Base-by-base conservation (phyloP, 2,329 filamentous ascomycete genomes). In the Sclerotinia trifoliorum region DNA sequence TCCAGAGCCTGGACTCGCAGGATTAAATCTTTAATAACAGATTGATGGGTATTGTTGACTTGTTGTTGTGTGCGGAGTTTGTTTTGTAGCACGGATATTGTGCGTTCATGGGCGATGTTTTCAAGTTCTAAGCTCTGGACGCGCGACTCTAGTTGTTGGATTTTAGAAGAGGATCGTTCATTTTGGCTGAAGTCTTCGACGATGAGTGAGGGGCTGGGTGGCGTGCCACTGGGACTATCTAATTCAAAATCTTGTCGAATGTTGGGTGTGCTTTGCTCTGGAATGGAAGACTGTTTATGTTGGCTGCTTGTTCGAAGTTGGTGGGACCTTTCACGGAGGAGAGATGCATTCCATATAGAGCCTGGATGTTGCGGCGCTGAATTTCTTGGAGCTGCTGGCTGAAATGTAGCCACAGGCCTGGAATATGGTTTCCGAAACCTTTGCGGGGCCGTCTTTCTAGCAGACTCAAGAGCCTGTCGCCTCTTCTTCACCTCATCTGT, bases 61-160 rank as follows among this genome's bases (percentile, higher is more conserved):
- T 62, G 65, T 48, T 67, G 65, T 15, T 67, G 65, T 29, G 35
- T 46, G 17, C 56, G 65, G 2, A 67, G 8, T 54, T 67, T 67
- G 2, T 58, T 35, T 26, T 62, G 35, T 24, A 62, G 35, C 10
- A 48, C 35, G 21, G 42, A 24, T 2, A 67, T 67, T 1, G 56
- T 62, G 10, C 65, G 55, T 67, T 61, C 35, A 32, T 67, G 65
- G 7, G 42, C 48, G 24, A 24, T 44, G 39, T 46, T 52, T 24
- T 67, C 65, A 7, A 62, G 48, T 24, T 67, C 65, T 32, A 67
- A 42, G 15, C 65, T 5, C 13, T 39, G 11, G 1, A 62, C 42
- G 21, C 65, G 65, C 19, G 7, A 48, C 19, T 67, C 65, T 13
- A 62, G 15, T 32, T 54, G 21, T 61, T 32, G 26, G 1, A 62